phyloP scores from a whole-genome alignment of 345 rosid genomes.

The Salix suchowensis region DNA sequence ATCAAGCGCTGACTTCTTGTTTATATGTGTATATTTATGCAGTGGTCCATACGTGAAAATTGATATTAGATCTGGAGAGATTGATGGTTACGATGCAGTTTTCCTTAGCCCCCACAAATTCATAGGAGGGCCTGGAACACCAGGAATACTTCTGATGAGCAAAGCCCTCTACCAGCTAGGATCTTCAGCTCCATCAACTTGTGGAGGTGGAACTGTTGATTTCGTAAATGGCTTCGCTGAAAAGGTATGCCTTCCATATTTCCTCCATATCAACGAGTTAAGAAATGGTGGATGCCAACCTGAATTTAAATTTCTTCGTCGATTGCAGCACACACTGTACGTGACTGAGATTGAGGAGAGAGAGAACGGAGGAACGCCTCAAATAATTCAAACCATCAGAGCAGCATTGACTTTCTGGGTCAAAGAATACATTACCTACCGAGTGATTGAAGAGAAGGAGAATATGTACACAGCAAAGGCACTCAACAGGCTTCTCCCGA shows the following conservation, averaged over 20 bases:
- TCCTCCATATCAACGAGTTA: not conserved
- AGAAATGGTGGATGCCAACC: not conserved
- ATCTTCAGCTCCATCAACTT: slow-evolving; percentile 53
- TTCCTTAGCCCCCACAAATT: slow-evolving; percentile 60
- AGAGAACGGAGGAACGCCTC: slow-evolving; percentile 61
- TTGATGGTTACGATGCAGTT: slow-evolving; percentile 52
- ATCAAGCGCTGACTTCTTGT: not conserved
- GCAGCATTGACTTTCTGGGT: slow-evolving; percentile 58
- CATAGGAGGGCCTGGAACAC: slow-evolving; percentile 57
- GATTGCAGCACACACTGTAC: slow-evolving; percentile 51
- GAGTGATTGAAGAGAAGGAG: slow-evolving; percentile 36
- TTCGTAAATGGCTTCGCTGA: slow-evolving; percentile 54
- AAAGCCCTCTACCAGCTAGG: slow-evolving; percentile 39
- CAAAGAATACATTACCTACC: slow-evolving; percentile 40
- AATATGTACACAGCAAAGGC: slow-evolving; percentile 33
- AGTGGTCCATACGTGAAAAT: slow-evolving; percentile 56
- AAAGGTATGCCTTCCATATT: slow-evolving; percentile 24
- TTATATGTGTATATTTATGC: too few relatives aligned
- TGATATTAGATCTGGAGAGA: slow-evolving; percentile 46
- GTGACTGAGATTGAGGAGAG: slow-evolving; percentile 45
- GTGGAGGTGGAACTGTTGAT: slow-evolving; percentile 59
- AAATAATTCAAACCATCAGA: slow-evolving; percentile 46
- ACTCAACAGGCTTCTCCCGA: slow-evolving; percentile 36
- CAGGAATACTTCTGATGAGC: slow-evolving; percentile 52
- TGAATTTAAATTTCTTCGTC: not conserved